phyloP scores from a whole-genome alignment of 495 filamentous ascomycete genomes.

The Patellaria atrata region DNA sequence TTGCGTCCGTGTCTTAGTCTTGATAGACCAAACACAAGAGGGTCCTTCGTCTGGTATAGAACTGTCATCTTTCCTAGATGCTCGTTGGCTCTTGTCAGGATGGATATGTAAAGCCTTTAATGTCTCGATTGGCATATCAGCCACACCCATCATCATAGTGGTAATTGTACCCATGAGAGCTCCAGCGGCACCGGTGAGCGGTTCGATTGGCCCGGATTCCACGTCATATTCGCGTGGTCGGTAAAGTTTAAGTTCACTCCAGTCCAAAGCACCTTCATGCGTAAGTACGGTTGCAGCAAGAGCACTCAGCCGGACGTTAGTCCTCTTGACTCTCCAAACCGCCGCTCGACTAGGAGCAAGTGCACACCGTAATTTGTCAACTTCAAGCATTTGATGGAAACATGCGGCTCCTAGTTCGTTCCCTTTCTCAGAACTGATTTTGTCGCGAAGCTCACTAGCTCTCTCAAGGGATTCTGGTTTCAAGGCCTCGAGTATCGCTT shows the following conservation, averaged over 20 bases:
- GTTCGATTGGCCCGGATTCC: conserved; percentile 32
- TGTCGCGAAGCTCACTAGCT: conserved; percentile 24
- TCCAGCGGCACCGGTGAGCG: conserved; percentile 37
- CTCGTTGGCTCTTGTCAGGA: too few species aligned
- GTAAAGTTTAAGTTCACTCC: conserved; percentile 28
- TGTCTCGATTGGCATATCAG: conserved; percentile 66
- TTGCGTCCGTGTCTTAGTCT: too few species aligned
- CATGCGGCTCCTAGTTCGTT: conserved; percentile 25
- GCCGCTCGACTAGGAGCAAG: conserved; percentile 23
- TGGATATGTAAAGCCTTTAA: conserved; percentile 38
- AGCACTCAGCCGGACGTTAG: conserved; percentile 25
- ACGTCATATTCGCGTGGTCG: conserved; percentile 28
- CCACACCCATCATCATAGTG: conserved; percentile 64
- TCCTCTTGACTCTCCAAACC: conserved; percentile 29
- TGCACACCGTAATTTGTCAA: conserved; percentile 27
- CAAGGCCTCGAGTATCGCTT: conserved; percentile 28
- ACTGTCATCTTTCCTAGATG: too few species aligned
- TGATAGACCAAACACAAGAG: too few species aligned
- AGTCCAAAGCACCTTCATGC: conserved; percentile 26
- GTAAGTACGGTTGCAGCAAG: conserved; percentile 27
- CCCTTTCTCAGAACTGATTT: conserved; percentile 30
- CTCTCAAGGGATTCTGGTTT: conserved; percentile 24
- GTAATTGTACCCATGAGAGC: conserved; percentile 62
- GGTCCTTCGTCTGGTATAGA: too few species aligned
- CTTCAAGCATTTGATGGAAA: conserved; percentile 29